Conservation (phyloP, 805 yeast genomes). For the Suhomyces tanzawaensis region DNA sequence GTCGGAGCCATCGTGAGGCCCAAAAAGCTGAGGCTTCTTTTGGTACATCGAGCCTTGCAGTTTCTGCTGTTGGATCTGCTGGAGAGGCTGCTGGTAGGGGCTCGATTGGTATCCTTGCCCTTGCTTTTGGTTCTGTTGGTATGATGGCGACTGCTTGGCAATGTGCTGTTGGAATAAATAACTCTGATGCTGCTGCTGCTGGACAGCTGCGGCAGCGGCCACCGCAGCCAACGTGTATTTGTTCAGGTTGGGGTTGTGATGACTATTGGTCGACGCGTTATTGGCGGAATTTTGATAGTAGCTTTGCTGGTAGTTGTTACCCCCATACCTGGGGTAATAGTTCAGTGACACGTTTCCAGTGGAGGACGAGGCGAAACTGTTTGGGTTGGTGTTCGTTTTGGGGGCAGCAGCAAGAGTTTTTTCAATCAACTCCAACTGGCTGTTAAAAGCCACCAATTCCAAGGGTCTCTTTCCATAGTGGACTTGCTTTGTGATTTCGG, state of each 20-base stretch:
- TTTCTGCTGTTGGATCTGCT: not conserved
- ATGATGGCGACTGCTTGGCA: not conserved
- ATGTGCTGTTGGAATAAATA: conserved; percentile 17
- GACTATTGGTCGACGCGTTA: not conserved
- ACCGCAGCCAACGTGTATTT: conserved; percentile 28
- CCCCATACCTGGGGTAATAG: not conserved
- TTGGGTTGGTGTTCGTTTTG: too few relatives aligned
- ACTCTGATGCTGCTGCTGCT: conserved; percentile 24
- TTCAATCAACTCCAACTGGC: conserved; percentile 27
- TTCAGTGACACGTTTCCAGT: too few relatives aligned
- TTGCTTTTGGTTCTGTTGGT: conserved; percentile 10
- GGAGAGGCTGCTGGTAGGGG: conserved; percentile 1
- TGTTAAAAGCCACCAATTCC: conserved; percentile 25
- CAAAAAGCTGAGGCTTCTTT: conserved; percentile 2
- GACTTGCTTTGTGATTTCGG: conserved; percentile 1
- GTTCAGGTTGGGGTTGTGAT: conserved; percentile 15
- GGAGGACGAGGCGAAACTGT: too few relatives aligned
- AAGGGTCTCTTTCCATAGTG: conserved; percentile 24
- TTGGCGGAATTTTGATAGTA: conserved; percentile 2
- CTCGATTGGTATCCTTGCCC: conserved; percentile 1
- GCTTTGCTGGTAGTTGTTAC: conserved; percentile 6
- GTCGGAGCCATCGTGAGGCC: conserved; percentile 1
- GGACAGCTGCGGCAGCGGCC: conserved; percentile 33
- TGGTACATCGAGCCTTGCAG: conserved; percentile 3
- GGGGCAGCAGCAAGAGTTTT: conserved; percentile 9